Conservation (phyloP, 495 filamentous ascomycete species). For the Aspergillus nidulans region DNA sequence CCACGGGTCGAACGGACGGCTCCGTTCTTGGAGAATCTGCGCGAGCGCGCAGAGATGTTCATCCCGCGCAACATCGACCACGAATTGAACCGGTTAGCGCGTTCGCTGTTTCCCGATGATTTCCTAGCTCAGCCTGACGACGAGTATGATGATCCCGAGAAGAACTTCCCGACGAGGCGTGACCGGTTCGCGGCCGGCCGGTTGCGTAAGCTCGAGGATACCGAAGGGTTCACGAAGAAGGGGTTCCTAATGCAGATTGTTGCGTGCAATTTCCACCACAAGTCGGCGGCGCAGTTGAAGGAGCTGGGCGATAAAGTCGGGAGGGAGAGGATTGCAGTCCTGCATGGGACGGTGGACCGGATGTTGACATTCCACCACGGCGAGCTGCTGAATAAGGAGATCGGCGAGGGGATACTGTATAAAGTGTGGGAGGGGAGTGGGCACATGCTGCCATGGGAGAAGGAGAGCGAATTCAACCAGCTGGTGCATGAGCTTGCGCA, state of each 20-base stretch:
- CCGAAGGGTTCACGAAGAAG: conserved; percentile 49
- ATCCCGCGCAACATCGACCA: conserved; percentile 63
- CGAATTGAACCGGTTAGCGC: conserved; percentile 50
- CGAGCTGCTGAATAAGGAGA: conserved; percentile 49
- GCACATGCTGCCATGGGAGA: conserved; percentile 65
- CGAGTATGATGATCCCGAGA: conserved; percentile 38
- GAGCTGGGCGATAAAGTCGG: conserved; percentile 62
- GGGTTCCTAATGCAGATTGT: conserved; percentile 75
- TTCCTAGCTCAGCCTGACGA: conserved; percentile 63
- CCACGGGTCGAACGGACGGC: conserved; percentile 62
- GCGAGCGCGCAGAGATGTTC: conserved; percentile 57
- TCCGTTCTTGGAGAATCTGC: conserved; percentile 59
- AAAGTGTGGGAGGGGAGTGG: conserved; percentile 60
- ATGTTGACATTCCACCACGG: conserved; percentile 72
- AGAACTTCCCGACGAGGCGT: conserved; percentile 65
- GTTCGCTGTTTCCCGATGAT: conserved; percentile 52
- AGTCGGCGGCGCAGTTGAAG: conserved; percentile 57
- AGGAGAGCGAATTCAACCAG: conserved; percentile 54
- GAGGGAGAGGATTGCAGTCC: conserved; percentile 63
- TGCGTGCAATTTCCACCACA: conserved; percentile 76
- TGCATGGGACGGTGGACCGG: conserved; percentile 68
- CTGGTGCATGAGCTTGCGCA: conserved; percentile 51
- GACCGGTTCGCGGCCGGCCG: conserved; percentile 77
- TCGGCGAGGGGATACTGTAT: conserved; percentile 46
- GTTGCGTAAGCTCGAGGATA: conserved; percentile 57